Base-by-base conservation (phyloP, 208 protist genomes). In the Ichthyophonus hoferi region DNA sequence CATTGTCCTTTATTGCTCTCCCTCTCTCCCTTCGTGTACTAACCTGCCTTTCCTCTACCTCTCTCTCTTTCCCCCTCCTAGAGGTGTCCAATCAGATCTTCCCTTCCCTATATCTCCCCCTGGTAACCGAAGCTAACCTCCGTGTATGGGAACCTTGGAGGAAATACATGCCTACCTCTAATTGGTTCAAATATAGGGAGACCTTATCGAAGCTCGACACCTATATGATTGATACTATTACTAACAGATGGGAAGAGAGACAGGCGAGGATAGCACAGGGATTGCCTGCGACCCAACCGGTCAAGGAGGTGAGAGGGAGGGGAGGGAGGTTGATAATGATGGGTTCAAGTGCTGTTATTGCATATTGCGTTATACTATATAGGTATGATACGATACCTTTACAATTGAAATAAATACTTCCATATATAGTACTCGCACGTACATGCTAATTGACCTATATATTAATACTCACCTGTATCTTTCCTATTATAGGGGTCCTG, bases 71-170 rank as follows among this genome's bases (percentile, higher is more conserved):
- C 50, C 7, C 50, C 50, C 50, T 24, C 50, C 50, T 24, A 85
- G 81, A 85, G 24, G 81, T 41, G 81, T 85, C 81, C 35, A 85
- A 85, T 34, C 40, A n/a, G 17, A 42, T 88, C 31, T 88, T 88
- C 39, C 85, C 85, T 42, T 43, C 83, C 40, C 85, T 88, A 17
- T 88, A 88, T 35, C 50, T 88, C 14, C 85, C 85, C 85, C 83
- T 88, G 7, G 76, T 88, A 42, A 82, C 50, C 7, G 85, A 88
- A 38, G 85, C 85, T 24, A 88, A 88, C 85, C 24, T 39, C 12
- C 85, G 85, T 82, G 40, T 88, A 17, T 88, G 85, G 85, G 43
- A 88, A 7, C 85, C 85, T 17, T n/a, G 12, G 34, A 43, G 85
- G 7, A 82, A 78, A 33, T 88, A 41, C 85, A 83, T 88, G 50